A percentile compares a stretch with the other conserved stretches of the same genome.
Evolutionary conservation across 257 asterid genomes (phyloP).

Genomic region (Solanum corneliomulleri): DNA sequence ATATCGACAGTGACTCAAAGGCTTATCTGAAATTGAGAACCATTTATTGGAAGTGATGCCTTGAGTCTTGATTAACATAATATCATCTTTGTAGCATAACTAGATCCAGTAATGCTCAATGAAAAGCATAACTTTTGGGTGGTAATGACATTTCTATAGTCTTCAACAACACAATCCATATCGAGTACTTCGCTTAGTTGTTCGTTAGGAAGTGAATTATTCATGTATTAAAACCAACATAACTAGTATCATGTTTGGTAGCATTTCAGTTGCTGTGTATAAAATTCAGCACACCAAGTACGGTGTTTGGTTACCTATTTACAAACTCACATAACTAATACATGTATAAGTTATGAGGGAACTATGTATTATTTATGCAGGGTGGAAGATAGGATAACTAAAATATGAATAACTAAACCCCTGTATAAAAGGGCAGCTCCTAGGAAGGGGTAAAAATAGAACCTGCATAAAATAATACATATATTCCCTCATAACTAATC

Average conservation of each 20-base stretch:
- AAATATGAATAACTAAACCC: background rate
- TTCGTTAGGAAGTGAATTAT: background rate
- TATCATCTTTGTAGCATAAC: background rate
- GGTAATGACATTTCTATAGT: background rate
- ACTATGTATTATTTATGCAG: background rate
- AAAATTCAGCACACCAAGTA: background rate
- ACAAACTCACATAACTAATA: background rate
- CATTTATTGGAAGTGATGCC: background rate
- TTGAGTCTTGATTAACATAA: background rate
- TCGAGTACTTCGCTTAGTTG: background rate
- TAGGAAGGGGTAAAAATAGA: background rate
- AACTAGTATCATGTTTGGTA: background rate
- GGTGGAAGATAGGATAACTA: background rate
- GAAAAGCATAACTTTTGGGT: background rate
- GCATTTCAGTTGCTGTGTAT: background rate
- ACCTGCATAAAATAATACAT: background rate
- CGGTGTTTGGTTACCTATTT: background rate
- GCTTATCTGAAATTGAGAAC: background rate
- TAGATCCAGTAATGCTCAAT: background rate
- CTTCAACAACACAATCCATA: background rate
- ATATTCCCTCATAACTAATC: background rate
- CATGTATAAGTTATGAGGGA: background rate
- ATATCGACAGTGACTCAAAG: background rate
- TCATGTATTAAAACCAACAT: background rate
- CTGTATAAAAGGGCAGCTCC: background rate